A percentile compares a stretch with the other conserved stretches of the same genome.
These are phyloP conservation scores for Botrytis fragariae DNA, from an alignment of 2,329 filamentous ascomycete species.

Conservation along the genomic window DNA sequence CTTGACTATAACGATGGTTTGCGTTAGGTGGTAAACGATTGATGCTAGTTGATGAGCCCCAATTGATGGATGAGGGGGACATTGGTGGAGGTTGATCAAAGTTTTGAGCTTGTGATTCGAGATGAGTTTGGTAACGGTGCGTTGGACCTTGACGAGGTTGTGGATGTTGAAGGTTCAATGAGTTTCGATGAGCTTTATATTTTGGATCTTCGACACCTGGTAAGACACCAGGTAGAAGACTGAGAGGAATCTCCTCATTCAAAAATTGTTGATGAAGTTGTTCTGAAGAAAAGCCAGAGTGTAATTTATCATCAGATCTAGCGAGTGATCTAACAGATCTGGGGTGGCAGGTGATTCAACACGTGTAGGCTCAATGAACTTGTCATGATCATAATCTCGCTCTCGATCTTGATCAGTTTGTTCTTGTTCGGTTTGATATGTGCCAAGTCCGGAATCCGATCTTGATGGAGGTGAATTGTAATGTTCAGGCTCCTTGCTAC, in stretches of 20 bases:
- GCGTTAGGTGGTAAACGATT: conserved; percentile 50
- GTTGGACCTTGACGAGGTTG: conserved; percentile 73
- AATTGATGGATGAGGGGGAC: conserved; percentile 60
- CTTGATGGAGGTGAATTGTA: conserved; percentile 55
- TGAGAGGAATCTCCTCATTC: conserved; percentile 31
- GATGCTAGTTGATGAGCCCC: conserved; percentile 61
- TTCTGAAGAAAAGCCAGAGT: conserved; percentile 54
- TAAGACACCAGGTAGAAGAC: conserved; percentile 28
- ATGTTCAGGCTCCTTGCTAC: conserved; percentile 46
- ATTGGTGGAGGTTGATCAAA: conserved; percentile 55
- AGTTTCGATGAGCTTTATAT: conserved; percentile 79
- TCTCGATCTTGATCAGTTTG: conserved; percentile 13
- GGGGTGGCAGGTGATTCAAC: conserved; percentile 3
- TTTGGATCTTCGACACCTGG: conserved; percentile 62
- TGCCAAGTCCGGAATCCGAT: conserved; percentile 72
- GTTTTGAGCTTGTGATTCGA: conserved; percentile 70
- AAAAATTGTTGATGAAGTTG: conserved; percentile 39
- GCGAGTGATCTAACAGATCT: conserved; percentile 34
- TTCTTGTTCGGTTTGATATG: conserved; percentile 40
- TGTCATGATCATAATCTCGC: neutral
- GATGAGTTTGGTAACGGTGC: conserved; percentile 68
- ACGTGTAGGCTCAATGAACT: neutral
- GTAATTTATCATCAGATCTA: conserved; percentile 54
- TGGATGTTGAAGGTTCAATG: conserved; percentile 74
- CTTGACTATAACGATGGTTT: conserved; percentile 48